Base-by-base conservation (phyloP, 1,139 yeast genomes). In the Saccharomyces pastorianus region DNA sequence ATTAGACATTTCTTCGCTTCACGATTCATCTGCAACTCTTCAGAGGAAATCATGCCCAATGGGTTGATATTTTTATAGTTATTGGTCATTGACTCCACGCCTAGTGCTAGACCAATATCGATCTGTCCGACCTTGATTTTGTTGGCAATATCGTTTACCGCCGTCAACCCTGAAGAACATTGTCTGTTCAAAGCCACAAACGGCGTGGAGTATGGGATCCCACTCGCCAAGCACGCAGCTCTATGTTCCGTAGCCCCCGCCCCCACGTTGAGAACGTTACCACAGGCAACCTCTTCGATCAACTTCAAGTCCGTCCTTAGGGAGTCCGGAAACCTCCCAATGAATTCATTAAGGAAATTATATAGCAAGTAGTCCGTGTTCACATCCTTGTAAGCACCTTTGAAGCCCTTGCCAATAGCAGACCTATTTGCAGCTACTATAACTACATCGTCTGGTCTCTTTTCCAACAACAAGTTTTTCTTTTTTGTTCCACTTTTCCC, bases 181-280 rank as follows among this genome's bases (percentile, higher is more conserved):
- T 89, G 96, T 74, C 98, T 83, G 77, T 91, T 91, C 61, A 91
- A 66, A 29, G 96, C 93, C 63, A 83, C 75, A 63, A 91, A 88
- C 13, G 96, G 91, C 31, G 85, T 78, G 7, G 83, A 73, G 61
- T 79, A 73, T 23, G 90, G 90, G 48, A 85, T 76, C 11, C 95
- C 95, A 4, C 87, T 88, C 11, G 83, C 88, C 46, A 86, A 74
- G 58, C 77, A 76, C 44, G 90, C 97, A 52, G 96, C 96, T 68
- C 95, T 80, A 72, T 88, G 96, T 73, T 89, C 96, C 56, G 85
- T 84, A 55, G 91, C 95, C 67, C 96, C 96, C 47, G 96, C 95
- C 56, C 96, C 96, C 55, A 81, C 80, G 73, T 89, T 88, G 67
- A 90, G 78, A 48, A 89, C 96, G 70, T 91, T 90, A 65, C 97